Base-by-base conservation (phyloP, 2,329 filamentous ascomycete genomes). In the Talaromyces albobiverticillius region DNA sequence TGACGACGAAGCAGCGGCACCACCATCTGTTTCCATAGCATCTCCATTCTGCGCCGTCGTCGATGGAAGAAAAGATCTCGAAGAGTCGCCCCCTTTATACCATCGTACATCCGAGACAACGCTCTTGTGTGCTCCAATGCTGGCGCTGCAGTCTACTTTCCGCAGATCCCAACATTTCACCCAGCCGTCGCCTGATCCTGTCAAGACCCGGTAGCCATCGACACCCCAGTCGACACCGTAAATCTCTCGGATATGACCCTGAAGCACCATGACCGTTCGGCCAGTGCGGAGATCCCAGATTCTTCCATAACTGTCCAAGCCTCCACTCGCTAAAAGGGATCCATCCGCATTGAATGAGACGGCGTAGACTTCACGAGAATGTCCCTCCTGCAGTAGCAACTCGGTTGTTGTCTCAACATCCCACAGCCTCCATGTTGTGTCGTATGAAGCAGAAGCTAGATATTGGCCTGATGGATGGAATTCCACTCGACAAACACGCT, bases 91-190 rank as follows among this genome's bases (percentile, higher is more conserved):
- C 2, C 94, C 93, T 71, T 94, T 95, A 76, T 88, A 97, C 90
- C 94, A 97, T 59, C 91, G 81, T 59, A 99, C 75, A 70, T 99
- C 94, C 1, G 91, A 94, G 7, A 99, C 92, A 31, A 94, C 88
- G 60, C 90, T 93, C 47, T 84, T 87, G 70, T 99, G 94, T 6
- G 94, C 93, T 46, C 93, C 94, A 22, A 99, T 88, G 16, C 88
- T 89, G 11, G 90, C 93, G 0, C 84, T 87, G 59, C 86, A 86
- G 62, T 88, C 83, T 46, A 97, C 92, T 64, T 94, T 93, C 43
- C 94, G 85, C 50, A 99, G 81, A 67, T 99, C 94, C 94, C 94
- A 99, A 73, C 93, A 96, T 72, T 96, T 97, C 65, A 96, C 86
- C 83, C 94, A 97, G 16, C 93, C 93, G 67, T 99, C 94, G 2